Conservation (phyloP, 345 rosid genomes). For the Punica granatum region DNA sequence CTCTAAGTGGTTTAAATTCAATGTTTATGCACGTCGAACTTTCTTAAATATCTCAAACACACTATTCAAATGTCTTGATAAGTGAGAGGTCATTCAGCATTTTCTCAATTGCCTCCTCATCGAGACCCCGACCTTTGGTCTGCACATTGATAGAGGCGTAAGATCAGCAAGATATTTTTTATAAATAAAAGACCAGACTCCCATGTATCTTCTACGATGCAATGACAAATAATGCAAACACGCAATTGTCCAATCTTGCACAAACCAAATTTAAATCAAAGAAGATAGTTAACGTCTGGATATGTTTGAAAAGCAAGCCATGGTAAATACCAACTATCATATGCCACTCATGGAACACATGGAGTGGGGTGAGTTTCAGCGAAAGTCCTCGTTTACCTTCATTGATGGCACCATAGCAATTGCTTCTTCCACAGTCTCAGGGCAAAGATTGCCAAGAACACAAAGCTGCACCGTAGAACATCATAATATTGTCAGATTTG, state of each 20-base stretch:
- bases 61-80: conserved; percentile 79
- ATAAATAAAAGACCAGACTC: no score
- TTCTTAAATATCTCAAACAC: background rate
- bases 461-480: conserved; percentile 55
- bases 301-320: no score
- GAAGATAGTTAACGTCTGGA: background rate
- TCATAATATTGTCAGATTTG: background rate
- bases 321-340: background rate
- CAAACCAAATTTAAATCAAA: background rate
- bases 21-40: background rate
- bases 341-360: background rate
- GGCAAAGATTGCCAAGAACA: conserved; percentile 96
- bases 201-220: background rate
- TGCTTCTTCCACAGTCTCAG: conserved; percentile 98
- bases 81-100: conserved; percentile 84
- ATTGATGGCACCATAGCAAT: conserved; percentile 96
- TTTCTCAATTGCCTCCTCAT: conserved; percentile 81
- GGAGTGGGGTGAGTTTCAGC: background rate
- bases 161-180: background rate
- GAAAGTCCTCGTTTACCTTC: conserved; percentile 37
- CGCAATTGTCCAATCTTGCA: no score
- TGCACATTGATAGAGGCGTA: conserved; percentile 20
- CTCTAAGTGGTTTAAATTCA: background rate
- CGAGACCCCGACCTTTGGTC: conserved; percentile 81
- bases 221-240: background rate